Evolutionary conservation across 2,329 filamentous ascomycete genomes (phyloP).

Genomic region (Colletotrichum echinochloae): DNA sequence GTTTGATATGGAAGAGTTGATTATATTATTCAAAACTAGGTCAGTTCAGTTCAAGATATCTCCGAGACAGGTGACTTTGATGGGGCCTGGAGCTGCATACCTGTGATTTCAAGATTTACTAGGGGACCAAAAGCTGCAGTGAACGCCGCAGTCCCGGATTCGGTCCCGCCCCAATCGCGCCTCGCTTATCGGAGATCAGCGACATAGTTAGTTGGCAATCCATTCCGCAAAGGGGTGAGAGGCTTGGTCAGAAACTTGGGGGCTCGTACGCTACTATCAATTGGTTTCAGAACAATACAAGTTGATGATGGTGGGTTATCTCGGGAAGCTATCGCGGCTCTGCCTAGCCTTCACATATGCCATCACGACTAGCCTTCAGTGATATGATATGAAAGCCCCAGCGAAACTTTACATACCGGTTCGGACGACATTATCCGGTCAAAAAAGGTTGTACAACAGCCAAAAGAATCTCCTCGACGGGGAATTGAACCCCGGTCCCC

Average conservation of each 20-base stretch:
- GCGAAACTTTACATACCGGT: too few species aligned
- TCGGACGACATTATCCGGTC: not conserved
- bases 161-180: not conserved
- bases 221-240: too few species aligned
- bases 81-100: not conserved
- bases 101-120: not conserved
- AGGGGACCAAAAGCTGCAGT: not conserved
- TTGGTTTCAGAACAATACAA: too few species aligned
- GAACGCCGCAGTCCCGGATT: not conserved
- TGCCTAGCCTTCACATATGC: too few species aligned
- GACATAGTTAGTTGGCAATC: not conserved
- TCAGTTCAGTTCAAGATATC: not conserved
- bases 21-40: too few species aligned
- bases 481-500: slow-evolving; percentile 41
- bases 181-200: not conserved
- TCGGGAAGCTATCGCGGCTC: too few species aligned
- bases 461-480: slow-evolving; percentile 33
- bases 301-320: too few species aligned
- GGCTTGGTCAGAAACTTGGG: too few species aligned
- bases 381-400: too few species aligned
- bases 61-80: not conserved
- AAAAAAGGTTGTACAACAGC: not conserved
- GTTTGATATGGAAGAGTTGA: too few species aligned
- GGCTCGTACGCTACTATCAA: too few species aligned
- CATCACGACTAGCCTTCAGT: too few species aligned